phyloP scores from a whole-genome alignment of 2,329 filamentous ascomycete genomes.

The Emydomyces testavorans region DNA sequence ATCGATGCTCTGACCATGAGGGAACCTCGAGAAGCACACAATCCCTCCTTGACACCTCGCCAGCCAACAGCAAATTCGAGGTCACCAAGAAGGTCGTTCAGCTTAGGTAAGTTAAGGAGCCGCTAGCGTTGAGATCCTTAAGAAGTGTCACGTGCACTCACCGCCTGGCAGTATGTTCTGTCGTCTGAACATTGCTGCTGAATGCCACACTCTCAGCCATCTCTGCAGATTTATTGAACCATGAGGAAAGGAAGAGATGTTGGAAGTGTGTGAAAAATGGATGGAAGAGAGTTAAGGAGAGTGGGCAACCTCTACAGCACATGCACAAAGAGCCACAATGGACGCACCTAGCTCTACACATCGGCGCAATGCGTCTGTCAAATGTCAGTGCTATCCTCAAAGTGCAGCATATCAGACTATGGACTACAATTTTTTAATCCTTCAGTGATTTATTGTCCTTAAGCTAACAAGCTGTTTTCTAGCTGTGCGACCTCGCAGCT shows the following conservation, averaged over 20 bases:
- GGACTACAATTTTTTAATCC: too few relatives aligned
- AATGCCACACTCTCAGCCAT: neutral
- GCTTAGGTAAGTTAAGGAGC: too few relatives aligned
- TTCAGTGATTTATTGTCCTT: neutral
- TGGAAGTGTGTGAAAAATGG: neutral
- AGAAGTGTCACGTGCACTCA: constrained; percentile 16
- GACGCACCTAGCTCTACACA: constrained; percentile 22
- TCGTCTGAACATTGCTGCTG: neutral
- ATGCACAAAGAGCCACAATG: constrained; percentile 16
- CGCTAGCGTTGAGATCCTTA: constrained; percentile 5
- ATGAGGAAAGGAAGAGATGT: neutral
- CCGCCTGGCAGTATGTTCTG: constrained; percentile 17
- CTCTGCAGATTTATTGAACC: neutral
- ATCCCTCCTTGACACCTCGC: too few relatives aligned
- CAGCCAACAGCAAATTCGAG: too few relatives aligned
- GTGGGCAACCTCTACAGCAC: neutral
- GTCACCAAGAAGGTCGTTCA: too few relatives aligned
- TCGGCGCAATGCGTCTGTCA: constrained; percentile 27
- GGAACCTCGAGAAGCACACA: constrained; percentile 1
- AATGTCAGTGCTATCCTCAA: constrained; percentile 22
- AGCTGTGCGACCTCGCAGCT: constrained; percentile 34
- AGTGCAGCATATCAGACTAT: too few relatives aligned
- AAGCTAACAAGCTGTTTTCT: constrained; percentile 12
- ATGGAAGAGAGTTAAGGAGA: neutral
- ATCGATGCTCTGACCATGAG: neutral